phyloP scores from a whole-genome alignment of 1,139 yeast species.

The Yarrowia galli region DNA sequence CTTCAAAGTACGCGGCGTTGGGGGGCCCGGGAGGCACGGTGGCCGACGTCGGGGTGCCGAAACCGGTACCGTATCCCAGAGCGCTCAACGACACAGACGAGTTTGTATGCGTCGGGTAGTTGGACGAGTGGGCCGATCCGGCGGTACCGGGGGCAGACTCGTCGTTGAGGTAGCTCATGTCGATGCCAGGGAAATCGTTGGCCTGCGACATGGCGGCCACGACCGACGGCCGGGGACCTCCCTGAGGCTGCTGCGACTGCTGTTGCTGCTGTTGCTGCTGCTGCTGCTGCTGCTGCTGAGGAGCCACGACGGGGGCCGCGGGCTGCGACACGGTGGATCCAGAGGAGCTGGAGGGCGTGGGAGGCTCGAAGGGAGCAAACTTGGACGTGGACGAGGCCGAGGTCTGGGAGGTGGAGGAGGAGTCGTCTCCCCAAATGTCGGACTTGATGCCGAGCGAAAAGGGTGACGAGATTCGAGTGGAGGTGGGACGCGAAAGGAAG shows the following conservation, averaged over 20 bases:
- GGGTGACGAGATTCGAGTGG: conserved; percentile 38
- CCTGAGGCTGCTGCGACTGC: neutral
- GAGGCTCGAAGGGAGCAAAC: conserved; percentile 37
- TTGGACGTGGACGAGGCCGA: conserved; percentile 38
- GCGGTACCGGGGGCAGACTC: conserved; percentile 33
- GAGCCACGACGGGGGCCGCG: neutral
- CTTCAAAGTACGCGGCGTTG: conserved; percentile 39
- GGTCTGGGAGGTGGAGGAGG: conserved; percentile 29
- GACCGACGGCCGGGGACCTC: conserved; percentile 11
- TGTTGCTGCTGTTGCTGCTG: neutral
- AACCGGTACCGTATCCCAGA: conserved; percentile 32
- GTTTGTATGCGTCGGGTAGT: conserved; percentile 39
- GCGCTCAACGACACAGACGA: conserved; percentile 26
- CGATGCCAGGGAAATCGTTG: conserved; percentile 37
- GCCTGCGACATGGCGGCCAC: conserved; percentile 37
- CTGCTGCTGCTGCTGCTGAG: neutral
- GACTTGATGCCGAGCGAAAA: conserved; percentile 38
- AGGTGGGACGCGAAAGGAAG: conserved; percentile 37
- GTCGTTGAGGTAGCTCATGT: conserved; percentile 37
- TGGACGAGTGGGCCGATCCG: conserved; percentile 39
- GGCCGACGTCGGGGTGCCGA: conserved; percentile 38
- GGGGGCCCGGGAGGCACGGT: conserved; percentile 28
- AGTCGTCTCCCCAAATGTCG: conserved; percentile 39
- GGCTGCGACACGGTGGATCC: conserved; percentile 29
- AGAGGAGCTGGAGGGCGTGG: conserved; percentile 33